Evolutionary conservation across 1,284 basidiomycete species (phyloP), one percentile per base, ranked within the genome.

Genomic region (Moniliophthora roreri): DNA sequence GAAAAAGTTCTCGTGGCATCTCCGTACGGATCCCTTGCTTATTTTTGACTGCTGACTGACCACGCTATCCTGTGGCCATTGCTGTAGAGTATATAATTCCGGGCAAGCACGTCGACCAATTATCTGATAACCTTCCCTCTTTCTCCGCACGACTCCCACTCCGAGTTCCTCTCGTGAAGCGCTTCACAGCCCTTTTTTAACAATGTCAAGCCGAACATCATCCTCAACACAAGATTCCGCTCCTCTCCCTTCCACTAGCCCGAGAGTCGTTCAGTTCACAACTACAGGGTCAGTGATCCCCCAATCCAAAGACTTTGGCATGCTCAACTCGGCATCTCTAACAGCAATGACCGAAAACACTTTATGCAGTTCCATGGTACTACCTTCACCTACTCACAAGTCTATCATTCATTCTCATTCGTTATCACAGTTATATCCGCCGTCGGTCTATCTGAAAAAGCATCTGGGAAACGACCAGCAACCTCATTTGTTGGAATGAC

Each of bases 311-410:
- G n/a, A 28, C 28, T 45, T 24, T 20, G 23, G 15, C 20, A 26
- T 26, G 15, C 28, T 23, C 10, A 10, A 8, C n/a, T 10, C 16
- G 9, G 16, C 18, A 11, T 41, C 20, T 16, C 40, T 20, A 42
- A 42, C 16, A 45, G 42, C n/a, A 26, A 45, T 26, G 26, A 13
- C 10, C n/a, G 20, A 28, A 45, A 45, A 26, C 23, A 16, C 6
- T 45, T 45, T 15, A 21, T 45, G 5, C 42, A 45, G 24, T 45
- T 45, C 23, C 42, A 45, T 45, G 42, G 42, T 45, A 26, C 42
- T 32, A 32, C 11, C 7, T 11, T 32, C 28, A 6, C 28, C 11
- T 6, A 6, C 28, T 32, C 11, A 32, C 28, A 32, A 6, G 11
- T 32, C 28, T 6, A 16, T 26, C 24, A 10, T 26, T 7, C 23